Conservation (phyloP, 2,329 filamentous ascomycete genomes). For the Sarocladium kiliense region DNA sequence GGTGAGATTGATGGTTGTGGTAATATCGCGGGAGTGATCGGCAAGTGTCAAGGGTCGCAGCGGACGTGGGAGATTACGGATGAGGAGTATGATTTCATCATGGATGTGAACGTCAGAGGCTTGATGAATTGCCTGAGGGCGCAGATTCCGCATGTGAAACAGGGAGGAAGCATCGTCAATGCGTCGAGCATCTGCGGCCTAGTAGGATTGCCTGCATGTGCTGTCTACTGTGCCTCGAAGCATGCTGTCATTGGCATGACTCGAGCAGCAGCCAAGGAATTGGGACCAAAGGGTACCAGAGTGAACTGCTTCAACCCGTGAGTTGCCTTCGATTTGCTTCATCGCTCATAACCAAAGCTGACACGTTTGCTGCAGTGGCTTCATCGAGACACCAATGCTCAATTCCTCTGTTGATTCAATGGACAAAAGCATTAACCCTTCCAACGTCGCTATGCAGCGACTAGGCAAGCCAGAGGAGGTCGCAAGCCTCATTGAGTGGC, state of each 20-base stretch:
- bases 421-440: background rate
- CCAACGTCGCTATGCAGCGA: conserved; percentile 1
- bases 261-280: conserved; percentile 18
- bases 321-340: too few species aligned
- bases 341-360: background rate
- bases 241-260: conserved; percentile 21
- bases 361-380: background rate
- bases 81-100: conserved; percentile 34
- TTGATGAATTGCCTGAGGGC: conserved; percentile 43
- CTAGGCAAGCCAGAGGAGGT: conserved; percentile 5
- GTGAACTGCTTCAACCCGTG: conserved; percentile 22
- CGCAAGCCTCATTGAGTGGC: conserved; percentile 3
- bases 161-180: conserved; percentile 38
- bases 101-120: conserved; percentile 38
- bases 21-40: conserved; percentile 27
- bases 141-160: conserved; percentile 27
- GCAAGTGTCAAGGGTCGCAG: conserved; percentile 9
- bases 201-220: conserved; percentile 19
- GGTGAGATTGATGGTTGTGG: conserved; percentile 36
- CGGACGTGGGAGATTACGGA: conserved; percentile 24
- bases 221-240: conserved; percentile 22
- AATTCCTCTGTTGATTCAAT: background rate
- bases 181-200: conserved; percentile 35
- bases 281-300: conserved; percentile 15
- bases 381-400: conserved; percentile 6